Percentiles rank a stretch among this genome's conserved stretches.
Evolutionary conservation across 2,329 filamentous ascomycete species (phyloP).

Genomic region (Sclerotinia glacialis): DNA sequence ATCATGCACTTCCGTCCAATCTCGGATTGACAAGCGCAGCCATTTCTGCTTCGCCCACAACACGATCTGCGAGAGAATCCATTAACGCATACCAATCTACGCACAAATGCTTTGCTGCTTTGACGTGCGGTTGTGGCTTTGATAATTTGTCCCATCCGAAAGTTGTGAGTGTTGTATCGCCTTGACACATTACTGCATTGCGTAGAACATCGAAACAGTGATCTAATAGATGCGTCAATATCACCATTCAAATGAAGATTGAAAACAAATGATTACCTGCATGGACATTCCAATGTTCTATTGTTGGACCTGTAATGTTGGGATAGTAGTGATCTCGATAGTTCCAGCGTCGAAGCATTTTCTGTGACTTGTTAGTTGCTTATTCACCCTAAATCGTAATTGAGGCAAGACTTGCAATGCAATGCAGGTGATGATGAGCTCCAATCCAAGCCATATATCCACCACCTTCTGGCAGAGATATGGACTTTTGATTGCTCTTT

Average conservation of each 20-base stretch:
- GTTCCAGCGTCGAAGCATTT: constrained; percentile 17
- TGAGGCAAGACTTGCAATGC: constrained; percentile 1
- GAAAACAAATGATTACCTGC: not conserved
- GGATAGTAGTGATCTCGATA: constrained; percentile 13
- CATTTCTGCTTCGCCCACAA: constrained; percentile 11
- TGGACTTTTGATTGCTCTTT: not conserved
- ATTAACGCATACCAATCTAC: constrained; percentile 1
- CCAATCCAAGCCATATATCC: constrained; percentile 16
- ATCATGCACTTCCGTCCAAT: not conserved
- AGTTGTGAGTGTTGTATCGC: constrained; percentile 13
- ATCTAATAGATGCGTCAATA: not conserved
- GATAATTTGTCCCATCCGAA: constrained; percentile 13
- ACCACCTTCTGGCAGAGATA: constrained; percentile 16
- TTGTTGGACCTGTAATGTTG: constrained; percentile 9
- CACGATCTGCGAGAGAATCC: not conserved
- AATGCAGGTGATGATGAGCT: constrained; percentile 13
- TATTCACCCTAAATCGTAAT: not conserved
- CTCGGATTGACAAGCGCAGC: constrained; percentile 14
- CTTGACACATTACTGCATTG: constrained; percentile 15
- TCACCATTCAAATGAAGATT: too few species aligned
- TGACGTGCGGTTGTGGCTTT: constrained; percentile 13
- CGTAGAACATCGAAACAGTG: constrained; percentile 17
- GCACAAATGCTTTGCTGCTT: constrained; percentile 7
- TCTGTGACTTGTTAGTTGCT: not conserved
- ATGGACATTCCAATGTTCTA: constrained; percentile 16